These are phyloP conservation scores for Retiboletus fuscus DNA, from an alignment of 1,284 basidiomycete species.

Conservation along the genomic window DNA sequence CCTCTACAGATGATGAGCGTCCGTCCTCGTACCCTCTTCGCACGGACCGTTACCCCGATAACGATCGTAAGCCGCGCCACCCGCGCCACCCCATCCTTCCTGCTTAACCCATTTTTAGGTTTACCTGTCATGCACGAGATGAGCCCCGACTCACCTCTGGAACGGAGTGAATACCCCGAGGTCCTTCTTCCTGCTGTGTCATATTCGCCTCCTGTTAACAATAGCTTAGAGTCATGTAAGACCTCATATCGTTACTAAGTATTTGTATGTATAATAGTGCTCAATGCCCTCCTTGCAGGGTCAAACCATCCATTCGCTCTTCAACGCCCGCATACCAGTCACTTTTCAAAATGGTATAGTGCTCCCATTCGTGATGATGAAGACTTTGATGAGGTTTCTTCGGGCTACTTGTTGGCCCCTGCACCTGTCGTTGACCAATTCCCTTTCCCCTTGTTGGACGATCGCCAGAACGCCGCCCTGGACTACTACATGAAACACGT, in stretches of 20 bases:
- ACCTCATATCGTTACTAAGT: constrained; percentile 75
- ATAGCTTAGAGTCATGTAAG: constrained; percentile 73
- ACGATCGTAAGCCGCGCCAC: constrained; percentile 46
- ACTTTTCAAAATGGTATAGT: constrained; percentile 43
- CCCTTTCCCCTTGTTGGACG: constrained; percentile 30
- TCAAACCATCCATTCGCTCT: constrained; percentile 38
- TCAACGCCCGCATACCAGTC: constrained; percentile 48
- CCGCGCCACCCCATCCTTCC: constrained; percentile 8
- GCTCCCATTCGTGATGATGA: constrained; percentile 26
- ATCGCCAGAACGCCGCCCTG: constrained; percentile 38
- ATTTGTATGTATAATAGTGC: constrained; percentile 69
- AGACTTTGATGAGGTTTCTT: constrained; percentile 40
- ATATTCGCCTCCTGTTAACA: constrained; percentile 51
- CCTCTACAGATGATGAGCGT: constrained; percentile 57
- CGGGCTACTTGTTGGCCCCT: constrained; percentile 30
- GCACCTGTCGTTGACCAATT: constrained; percentile 26
- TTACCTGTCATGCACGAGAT: constrained; percentile 53
- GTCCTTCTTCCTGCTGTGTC: constrained; percentile 55
- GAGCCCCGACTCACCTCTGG: constrained; percentile 52
- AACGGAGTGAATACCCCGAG: constrained; percentile 53
- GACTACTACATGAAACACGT: constrained; percentile 59
- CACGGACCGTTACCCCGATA: constrained; percentile 51
- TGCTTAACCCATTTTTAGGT: constrained; percentile 36
- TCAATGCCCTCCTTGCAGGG: constrained; percentile 74
- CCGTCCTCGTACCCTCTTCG: constrained; percentile 59